Evolutionary conservation across 495 filamentous ascomycete genomes (phyloP).

Genomic region (Penicillium turbatum): DNA sequence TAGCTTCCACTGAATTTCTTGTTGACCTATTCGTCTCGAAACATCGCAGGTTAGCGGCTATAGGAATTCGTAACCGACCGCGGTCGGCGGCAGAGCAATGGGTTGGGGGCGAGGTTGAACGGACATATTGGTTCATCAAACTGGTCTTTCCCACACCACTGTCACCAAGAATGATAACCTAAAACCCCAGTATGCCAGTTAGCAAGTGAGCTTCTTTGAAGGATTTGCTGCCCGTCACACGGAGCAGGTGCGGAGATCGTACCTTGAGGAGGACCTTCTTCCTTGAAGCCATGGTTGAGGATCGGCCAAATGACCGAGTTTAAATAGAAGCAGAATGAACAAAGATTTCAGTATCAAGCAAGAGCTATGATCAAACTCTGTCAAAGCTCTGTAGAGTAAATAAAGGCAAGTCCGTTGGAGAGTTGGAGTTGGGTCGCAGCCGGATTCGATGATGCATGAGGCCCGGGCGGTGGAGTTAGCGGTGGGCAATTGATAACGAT

Average conservation of each 20-base stretch:
- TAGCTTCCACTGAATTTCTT: constrained; percentile 99
- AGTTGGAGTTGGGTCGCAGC: constrained; percentile 32
- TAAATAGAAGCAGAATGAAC: constrained; percentile 4
- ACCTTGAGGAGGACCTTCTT: constrained; percentile 99
- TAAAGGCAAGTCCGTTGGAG: constrained; percentile 14
- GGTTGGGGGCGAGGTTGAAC: constrained; percentile 29
- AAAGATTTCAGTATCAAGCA: background rate
- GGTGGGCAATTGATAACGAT: constrained; percentile 32
- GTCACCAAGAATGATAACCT: constrained; percentile 98
- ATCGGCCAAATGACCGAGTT: constrained; percentile 7
- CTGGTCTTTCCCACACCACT: constrained; percentile 98
- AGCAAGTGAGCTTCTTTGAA: background rate
- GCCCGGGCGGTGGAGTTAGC: constrained; percentile 34
- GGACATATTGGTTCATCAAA: constrained; percentile 99
- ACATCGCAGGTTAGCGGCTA: constrained; percentile 20
- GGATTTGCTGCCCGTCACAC: constrained; percentile 2
- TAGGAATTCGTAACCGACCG: constrained; percentile 4
- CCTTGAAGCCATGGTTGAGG: constrained; percentile 70
- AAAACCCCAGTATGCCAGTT: constrained; percentile 2
- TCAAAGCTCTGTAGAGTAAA: background rate
- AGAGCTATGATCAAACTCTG: background rate
- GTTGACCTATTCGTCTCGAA: constrained; percentile 68
- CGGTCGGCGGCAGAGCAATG: constrained; percentile 5
- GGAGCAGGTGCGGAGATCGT: constrained; percentile 32
- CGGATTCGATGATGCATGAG: constrained; percentile 36